phyloP scores from a whole-genome alignment of 2,329 filamentous ascomycete species.

The Ceratocystis cubensis region DNA sequence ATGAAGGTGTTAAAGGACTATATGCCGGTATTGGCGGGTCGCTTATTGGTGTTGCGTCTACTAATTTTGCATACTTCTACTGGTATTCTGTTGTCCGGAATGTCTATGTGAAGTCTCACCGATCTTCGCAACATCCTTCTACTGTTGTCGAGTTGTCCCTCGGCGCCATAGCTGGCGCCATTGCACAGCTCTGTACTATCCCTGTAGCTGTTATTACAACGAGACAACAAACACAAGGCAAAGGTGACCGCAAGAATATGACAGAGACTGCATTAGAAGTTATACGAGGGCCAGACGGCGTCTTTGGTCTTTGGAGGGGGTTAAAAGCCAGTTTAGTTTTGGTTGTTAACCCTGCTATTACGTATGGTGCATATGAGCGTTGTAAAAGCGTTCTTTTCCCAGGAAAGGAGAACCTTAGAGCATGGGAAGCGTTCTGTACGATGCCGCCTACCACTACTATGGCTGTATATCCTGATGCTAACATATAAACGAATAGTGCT shows the following conservation, averaged over 20 bases:
- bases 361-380: conserved; percentile 91
- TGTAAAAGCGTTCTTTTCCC: conserved; percentile 68
- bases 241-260: conserved; percentile 71
- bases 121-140: conserved; percentile 45
- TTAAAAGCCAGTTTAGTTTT: conserved; percentile 91
- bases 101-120: conserved; percentile 56
- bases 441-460: not conserved
- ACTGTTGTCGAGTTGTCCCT: conserved; percentile 73
- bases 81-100: conserved; percentile 87
- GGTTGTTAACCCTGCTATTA: conserved; percentile 93
- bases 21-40: conserved; percentile 83
- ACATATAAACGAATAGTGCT: conserved; percentile 46
- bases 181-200: conserved; percentile 93
- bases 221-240: conserved; percentile 83
- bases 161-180: conserved; percentile 74
- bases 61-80: conserved; percentile 99
- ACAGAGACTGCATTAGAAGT: conserved; percentile 82
- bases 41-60: conserved; percentile 83
- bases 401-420: conserved; percentile 59
- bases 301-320: conserved; percentile 82
- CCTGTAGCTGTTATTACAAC: conserved; percentile 93
- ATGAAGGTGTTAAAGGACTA: conserved; percentile 68
- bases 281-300: conserved; percentile 77
- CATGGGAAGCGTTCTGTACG: conserved; percentile 86
- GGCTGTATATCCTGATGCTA: not conserved